These are phyloP conservation scores for Yamadazyma phyllophila DNA, from an alignment of 805 yeast species.

Conservation along the genomic window DNA sequence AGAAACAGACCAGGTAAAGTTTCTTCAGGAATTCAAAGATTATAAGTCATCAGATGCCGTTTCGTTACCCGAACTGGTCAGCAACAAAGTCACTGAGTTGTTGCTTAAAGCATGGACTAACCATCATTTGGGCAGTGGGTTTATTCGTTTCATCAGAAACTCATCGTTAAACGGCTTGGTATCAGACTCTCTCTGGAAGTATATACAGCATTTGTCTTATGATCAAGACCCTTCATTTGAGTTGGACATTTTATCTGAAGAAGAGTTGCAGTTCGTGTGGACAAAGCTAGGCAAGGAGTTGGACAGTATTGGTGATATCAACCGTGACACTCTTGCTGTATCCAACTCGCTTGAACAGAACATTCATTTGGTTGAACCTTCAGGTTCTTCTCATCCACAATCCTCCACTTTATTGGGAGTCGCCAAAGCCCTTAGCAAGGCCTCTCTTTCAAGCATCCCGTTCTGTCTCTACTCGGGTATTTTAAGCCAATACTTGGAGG, in stretches of 20 bases:
- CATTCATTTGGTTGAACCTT: conserved; percentile 26
- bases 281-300: conserved; percentile 4
- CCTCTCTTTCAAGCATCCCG: background rate
- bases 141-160: conserved; percentile 3
- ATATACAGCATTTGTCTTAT: background rate
- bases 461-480: conserved; percentile 1
- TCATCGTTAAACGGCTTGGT: conserved; percentile 6
- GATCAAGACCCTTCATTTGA: background rate
- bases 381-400: background rate
- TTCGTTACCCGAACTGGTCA: background rate
- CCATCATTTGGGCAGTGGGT: background rate
- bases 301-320: conserved; percentile 3
- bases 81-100: background rate
- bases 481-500: conserved; percentile 10
- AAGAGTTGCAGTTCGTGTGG: background rate
- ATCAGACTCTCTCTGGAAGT: conserved; percentile 8
- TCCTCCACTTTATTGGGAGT: conserved; percentile 2
- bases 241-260: background rate
- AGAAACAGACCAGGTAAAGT: background rate
- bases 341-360: conserved; percentile 48
- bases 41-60: background rate
- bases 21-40: conserved; percentile 5
- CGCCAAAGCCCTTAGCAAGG: background rate
- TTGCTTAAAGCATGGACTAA: background rate
- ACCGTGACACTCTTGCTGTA: conserved; percentile 32